Conservation (phyloP, 805 yeast genomes). For the Wickerhamiella spandovensis region DNA sequence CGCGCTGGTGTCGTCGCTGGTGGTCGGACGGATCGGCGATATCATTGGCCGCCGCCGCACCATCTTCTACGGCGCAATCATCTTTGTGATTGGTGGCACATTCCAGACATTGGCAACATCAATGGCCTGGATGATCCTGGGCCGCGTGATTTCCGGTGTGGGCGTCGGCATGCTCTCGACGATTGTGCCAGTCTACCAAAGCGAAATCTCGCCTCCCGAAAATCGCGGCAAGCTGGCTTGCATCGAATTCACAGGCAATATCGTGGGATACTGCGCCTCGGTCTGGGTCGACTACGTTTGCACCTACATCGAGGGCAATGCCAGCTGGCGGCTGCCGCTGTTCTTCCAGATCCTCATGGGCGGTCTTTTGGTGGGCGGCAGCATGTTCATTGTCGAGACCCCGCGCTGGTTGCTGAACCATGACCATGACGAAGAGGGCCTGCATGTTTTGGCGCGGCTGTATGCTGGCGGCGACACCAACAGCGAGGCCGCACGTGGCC, state of each 20-base stretch:
- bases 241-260: slow-evolving; percentile 78
- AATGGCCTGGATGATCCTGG: slow-evolving; percentile 48
- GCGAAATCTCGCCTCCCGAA: slow-evolving; percentile 79
- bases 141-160: slow-evolving; percentile 68
- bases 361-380: slow-evolving; percentile 50
- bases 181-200: slow-evolving; percentile 76
- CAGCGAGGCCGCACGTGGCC: slow-evolving; percentile 52
- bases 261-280: slow-evolving; percentile 65
- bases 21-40: slow-evolving; percentile 69
- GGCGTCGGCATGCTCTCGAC: slow-evolving; percentile 79
- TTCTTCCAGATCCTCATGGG: slow-evolving; percentile 69
- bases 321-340: slow-evolving; percentile 70
- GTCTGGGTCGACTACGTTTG: slow-evolving; percentile 81
- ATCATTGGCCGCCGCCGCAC: slow-evolving; percentile 66
- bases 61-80: slow-evolving; percentile 62
- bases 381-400: slow-evolving; percentile 68
- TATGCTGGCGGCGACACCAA: slow-evolving; percentile 68
- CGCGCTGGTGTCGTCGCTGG: slow-evolving; percentile 65
- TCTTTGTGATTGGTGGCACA: slow-evolving; percentile 68
- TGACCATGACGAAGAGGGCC: slow-evolving; percentile 67
- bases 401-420: slow-evolving; percentile 84
- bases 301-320: slow-evolving; percentile 45
- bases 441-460: slow-evolving; percentile 71
- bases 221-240: slow-evolving; percentile 77
- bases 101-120: slow-evolving; percentile 51